Evolutionary conservation across 805 yeast species (phyloP).

Genomic region (Candida sphagnicola): DNA sequence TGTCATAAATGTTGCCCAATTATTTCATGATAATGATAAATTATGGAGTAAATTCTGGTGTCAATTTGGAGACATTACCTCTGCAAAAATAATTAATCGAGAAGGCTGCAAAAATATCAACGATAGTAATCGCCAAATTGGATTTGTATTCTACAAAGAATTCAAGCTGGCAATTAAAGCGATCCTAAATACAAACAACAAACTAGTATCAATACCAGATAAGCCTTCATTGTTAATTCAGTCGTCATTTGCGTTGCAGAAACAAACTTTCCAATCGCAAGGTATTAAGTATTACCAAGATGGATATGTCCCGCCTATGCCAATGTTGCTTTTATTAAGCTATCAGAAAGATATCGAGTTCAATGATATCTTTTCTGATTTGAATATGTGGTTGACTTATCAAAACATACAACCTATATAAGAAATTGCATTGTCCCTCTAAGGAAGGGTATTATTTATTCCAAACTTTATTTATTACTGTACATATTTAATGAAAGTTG

Average conservation of each 20-base stretch:
- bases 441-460: too few relatives aligned
- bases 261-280: conserved; percentile 7
- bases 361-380: not conserved
- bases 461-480: too few relatives aligned
- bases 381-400: not conserved
- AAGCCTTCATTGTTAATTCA: conserved; percentile 21
- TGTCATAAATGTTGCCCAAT: conserved; percentile 57
- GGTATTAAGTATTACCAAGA: conserved; percentile 1
- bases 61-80: conserved; percentile 36
- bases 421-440: too few relatives aligned
- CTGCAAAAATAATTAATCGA: conserved; percentile 36
- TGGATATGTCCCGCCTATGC: conserved; percentile 1
- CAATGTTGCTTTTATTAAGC: not conserved
- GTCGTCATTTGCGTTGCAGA: conserved; percentile 41
- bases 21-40: conserved; percentile 51
- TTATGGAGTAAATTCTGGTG: conserved; percentile 37
- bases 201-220: conserved; percentile 16
- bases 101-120: conserved; percentile 1
- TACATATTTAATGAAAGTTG: too few relatives aligned
- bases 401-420: too few relatives aligned
- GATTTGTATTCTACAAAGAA: conserved; percentile 61
- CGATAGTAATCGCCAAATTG: conserved; percentile 31
- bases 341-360: not conserved
- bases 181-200: conserved; percentile 50
- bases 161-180: conserved; percentile 61